These are phyloP conservation scores for Colletotrichum chlorophyti DNA, from an alignment of 2,329 filamentous ascomycete species.

Conservation along the genomic window DNA sequence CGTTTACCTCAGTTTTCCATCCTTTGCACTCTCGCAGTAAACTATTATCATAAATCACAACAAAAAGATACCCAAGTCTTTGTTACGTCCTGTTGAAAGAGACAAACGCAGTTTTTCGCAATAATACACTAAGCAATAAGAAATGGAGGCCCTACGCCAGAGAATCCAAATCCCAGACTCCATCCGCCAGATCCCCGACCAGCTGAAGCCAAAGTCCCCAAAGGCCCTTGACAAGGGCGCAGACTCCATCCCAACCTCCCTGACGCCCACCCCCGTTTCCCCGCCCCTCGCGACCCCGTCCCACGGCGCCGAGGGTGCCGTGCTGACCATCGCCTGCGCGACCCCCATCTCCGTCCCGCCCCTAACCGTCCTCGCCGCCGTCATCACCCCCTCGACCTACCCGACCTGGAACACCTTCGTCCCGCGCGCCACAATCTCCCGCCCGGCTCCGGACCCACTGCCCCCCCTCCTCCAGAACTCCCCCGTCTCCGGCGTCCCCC, in stretches of 20 bases:
- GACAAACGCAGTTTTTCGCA: neutral
- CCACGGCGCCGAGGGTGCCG: slow-evolving; percentile 14
- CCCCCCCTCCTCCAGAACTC: slow-evolving; percentile 30
- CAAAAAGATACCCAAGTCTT: slow-evolving; percentile 13
- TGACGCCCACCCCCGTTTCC: slow-evolving; percentile 23
- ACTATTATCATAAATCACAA: too few species aligned
- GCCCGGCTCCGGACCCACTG: slow-evolving; percentile 26
- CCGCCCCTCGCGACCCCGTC: slow-evolving; percentile 16
- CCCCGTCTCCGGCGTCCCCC: slow-evolving; percentile 12
- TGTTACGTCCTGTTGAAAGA: too few species aligned
- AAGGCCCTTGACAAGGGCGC: slow-evolving; percentile 20
- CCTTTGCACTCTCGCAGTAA: neutral
- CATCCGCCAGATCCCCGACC: slow-evolving; percentile 23
- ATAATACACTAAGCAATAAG: neutral
- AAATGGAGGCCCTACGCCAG: slow-evolving; percentile 18
- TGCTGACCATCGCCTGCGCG: slow-evolving; percentile 37
- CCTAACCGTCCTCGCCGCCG: slow-evolving; percentile 35
- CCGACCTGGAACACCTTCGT: slow-evolving; percentile 45
- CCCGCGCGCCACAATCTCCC: slow-evolving; percentile 35
- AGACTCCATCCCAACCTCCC: slow-evolving; percentile 20
- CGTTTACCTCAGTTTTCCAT: neutral
- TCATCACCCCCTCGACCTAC: slow-evolving; percentile 40
- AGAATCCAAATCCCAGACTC: slow-evolving; percentile 21
- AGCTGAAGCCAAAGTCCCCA: slow-evolving; percentile 23
- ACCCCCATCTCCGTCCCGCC: slow-evolving; percentile 42